Percentiles rank a stretch among this genome's conserved stretches.
Conservation (phyloP, 768 basidiomycete genomes). For the Suillus bovinus region DNA sequence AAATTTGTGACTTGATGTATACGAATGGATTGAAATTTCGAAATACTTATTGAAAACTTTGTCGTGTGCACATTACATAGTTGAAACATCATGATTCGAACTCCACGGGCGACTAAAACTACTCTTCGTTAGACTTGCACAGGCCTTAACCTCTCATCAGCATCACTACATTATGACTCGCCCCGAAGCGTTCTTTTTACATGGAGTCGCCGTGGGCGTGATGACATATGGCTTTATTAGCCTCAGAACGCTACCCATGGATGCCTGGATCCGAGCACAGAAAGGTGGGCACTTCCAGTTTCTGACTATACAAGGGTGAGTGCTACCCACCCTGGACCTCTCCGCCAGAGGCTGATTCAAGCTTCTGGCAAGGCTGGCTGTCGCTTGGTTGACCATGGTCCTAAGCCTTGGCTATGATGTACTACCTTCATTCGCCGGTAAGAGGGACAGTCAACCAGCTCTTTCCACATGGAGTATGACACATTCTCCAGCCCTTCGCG, state of each 20-base stretch:
- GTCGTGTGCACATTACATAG: neutral
- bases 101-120: neutral
- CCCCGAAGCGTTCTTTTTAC: constrained; percentile 26
- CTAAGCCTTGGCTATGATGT: constrained; percentile 42
- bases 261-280: constrained; percentile 40
- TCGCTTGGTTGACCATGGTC: constrained; percentile 43
- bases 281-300: constrained; percentile 71
- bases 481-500: constrained; percentile 21
- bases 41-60: neutral
- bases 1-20: neutral
- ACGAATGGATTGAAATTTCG: too few relatives aligned
- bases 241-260: constrained; percentile 18
- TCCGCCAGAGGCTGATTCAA: neutral
- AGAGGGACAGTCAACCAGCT: constrained; percentile 15
- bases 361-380: constrained; percentile 31
- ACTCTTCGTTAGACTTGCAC: neutral
- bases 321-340: neutral
- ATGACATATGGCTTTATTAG: constrained; percentile 40
- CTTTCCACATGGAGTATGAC: neutral
- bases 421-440: constrained; percentile 37
- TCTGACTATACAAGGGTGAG: constrained; percentile 78
- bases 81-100: neutral
- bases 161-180: neutral
- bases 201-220: constrained; percentile 30
- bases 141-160: neutral